Evolutionary conservation across 768 basidiomycete genomes (phyloP), one percentile per base, ranked within the genome.

Genomic region (Lactifluus subvellereus): DNA sequence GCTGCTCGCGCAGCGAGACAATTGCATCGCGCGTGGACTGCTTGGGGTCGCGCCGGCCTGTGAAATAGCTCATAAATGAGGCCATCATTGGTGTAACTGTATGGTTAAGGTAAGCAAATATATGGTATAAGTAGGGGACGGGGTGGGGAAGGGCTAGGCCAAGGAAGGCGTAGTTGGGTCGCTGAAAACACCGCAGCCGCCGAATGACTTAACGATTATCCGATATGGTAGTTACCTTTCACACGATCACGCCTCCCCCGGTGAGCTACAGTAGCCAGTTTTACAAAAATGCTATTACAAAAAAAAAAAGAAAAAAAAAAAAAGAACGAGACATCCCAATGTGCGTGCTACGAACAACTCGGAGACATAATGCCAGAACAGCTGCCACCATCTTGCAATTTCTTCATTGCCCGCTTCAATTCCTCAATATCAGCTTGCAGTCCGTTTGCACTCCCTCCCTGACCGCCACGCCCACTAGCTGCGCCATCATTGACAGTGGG

Each of bases 1-100:
- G 82, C 74, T 98, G 94, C 77, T 96, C 89, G 71, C 96, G 85
- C 69, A 99, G 80, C 50, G 82, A 82, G 63, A 98, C 89, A 74
- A 99, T 99, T 53, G 97, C 92, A 73, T 97, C 92, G 66, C 93
- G 83, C 50, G 96, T 88, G 32, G 87, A 79, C 76, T 89, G 85
- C 75, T 90, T 91, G 27, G 91, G 82, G 72, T 95, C 89, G 69
- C 85, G 84, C 67, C 86, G 82, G 54, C 88, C 87, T 13, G 87
- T 88, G 74, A 99, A 94, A 79, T 89, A 96, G 73, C 86, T 88
- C 87, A 97, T 91, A 60, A 90, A 54, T 8, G 67, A 67, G 3
- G 67, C 60, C 67, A 67, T 67, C 67, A 66, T 67, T 8, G 30
- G 57, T 22, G 30, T 50, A 11, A 2, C 9, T 14, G 20, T 48